Base-by-base conservation (phyloP, 2,329 filamentous ascomycete species). In the Dactylella cylindrospora region DNA sequence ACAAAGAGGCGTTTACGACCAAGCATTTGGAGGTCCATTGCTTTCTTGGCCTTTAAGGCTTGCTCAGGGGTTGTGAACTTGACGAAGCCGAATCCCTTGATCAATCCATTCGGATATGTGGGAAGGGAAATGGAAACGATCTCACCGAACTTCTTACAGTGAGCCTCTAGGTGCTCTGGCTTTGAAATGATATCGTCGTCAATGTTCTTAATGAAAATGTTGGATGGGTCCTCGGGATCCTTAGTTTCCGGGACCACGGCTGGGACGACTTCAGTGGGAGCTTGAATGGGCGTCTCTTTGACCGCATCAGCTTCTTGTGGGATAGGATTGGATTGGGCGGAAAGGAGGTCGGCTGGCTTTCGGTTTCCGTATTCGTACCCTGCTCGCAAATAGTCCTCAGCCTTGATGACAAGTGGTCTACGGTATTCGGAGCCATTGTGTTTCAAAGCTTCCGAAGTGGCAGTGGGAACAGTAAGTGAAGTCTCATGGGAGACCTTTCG, bases 161-260 rank as follows among this genome's bases (percentile, higher is more conserved):
- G 86, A 6, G 96, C 90, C 64, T 98, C 91, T 60, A 84, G 85
- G 67, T 85, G 88, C 45, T 96, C 91, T 28, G 78, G 72, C 70
- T 84, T 83, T 84, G 97, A 97, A 79, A 98, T 93, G 72, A 97
- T 95, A 71, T 91, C 90, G 69, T 86, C 86, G 75, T 98, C 93
- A 68, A 98, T 80, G 80, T 98, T 98, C 85, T 98, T 98, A 83
- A 98, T 97, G 82, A 97, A 98, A 70, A 98, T 90, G 74, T 98
- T 98, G 74, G 65, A 64, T 12, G 68, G 68, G 45, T 70, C 68
- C n/a, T 59, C 59, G 2, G 68, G 68, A 23, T 68, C 62, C 25
- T 65, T 65, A 40, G 65, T 68, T 39, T 69, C 67, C 3, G 68
- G 68, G 22, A 69, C 67, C 10, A 66, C 44, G n/a, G 38, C 28